Evolutionary conservation across 495 filamentous ascomycete genomes (phyloP).

Genomic region (Penicillium chermesinum): DNA sequence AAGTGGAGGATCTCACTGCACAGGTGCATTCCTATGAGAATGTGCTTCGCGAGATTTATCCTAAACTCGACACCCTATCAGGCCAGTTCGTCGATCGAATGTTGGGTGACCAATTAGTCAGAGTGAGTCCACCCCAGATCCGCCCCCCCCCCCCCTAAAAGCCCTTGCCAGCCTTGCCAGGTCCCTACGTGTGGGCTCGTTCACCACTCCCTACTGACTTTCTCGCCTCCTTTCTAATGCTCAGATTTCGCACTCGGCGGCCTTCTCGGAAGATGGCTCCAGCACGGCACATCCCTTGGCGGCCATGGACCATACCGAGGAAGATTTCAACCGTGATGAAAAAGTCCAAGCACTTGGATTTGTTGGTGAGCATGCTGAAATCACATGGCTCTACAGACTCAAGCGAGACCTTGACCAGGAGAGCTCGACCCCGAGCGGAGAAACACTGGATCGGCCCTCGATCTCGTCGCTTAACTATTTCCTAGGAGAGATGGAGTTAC

Average conservation of each 20-base stretch:
- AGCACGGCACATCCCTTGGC: conserved; percentile 38
- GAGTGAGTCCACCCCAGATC: conserved; percentile 11
- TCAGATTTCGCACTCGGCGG: neutral
- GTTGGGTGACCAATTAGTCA: conserved; percentile 19
- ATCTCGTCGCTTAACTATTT: conserved; percentile 49
- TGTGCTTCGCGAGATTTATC: conserved; percentile 33
- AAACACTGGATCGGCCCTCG: conserved; percentile 21
- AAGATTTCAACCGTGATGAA: conserved; percentile 54
- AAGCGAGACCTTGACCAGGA: conserved; percentile 34
- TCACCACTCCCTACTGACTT: neutral
- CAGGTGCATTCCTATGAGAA: conserved; percentile 33
- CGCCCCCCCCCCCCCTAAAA: no score
- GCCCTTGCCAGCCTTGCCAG: no score
- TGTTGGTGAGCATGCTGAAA: conserved; percentile 58
- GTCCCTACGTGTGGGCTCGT: neutral
- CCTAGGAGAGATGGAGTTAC: conserved; percentile 48
- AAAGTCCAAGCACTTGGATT: conserved; percentile 50
- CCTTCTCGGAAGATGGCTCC: conserved; percentile 21
- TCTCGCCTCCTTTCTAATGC: neutral
- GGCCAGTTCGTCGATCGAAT: conserved; percentile 34
- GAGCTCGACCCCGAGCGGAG: conserved; percentile 7
- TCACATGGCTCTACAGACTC: conserved; percentile 54
- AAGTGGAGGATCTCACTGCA: conserved; percentile 35
- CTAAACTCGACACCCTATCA: conserved; percentile 28
- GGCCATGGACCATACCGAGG: conserved; percentile 49